phyloP scores from a whole-genome alignment of 2,329 filamentous ascomycete species.

The Colletotrichum orbiculare region DNA sequence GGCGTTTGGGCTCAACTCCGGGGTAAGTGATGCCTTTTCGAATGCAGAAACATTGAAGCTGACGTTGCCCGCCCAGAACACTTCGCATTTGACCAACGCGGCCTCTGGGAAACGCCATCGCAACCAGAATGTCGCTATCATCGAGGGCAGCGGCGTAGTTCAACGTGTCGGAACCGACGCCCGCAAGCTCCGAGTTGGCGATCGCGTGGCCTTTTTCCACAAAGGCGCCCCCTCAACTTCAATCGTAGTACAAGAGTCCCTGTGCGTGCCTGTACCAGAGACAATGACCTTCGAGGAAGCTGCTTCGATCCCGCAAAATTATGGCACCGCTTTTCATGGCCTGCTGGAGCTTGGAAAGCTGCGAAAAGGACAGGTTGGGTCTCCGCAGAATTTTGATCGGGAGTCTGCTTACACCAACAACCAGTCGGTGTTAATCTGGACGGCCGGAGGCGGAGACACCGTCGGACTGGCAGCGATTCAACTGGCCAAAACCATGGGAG shows the following conservation, averaged over 20 bases:
- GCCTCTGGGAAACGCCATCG: slow-evolving; percentile 36
- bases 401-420: not conserved
- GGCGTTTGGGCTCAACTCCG: slow-evolving; percentile 18
- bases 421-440: slow-evolving; percentile 40
- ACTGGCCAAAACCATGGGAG: slow-evolving; percentile 14
- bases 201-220: slow-evolving; percentile 45
- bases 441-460: not conserved
- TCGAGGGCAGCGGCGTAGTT: slow-evolving; percentile 25
- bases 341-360: slow-evolving; percentile 39
- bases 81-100: slow-evolving; percentile 1
- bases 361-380: slow-evolving; percentile 34
- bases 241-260: not conserved
- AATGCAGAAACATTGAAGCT: too few species aligned
- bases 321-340: slow-evolving; percentile 44
- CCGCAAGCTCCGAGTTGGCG: slow-evolving; percentile 40
- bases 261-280: slow-evolving; percentile 42
- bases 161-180: slow-evolving; percentile 3
- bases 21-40: slow-evolving; percentile 37
- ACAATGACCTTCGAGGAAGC: slow-evolving; percentile 43
- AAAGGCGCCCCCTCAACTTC: not conserved
- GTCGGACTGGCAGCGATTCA: slow-evolving; percentile 15
- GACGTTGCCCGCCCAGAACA: too few species aligned
- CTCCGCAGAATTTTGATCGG: not conserved
- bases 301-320: slow-evolving; percentile 44
- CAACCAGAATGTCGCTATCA: too few species aligned